Conservation (phyloP, 1,284 basidiomycete species). For the Moesziomyces antarcticus region DNA sequence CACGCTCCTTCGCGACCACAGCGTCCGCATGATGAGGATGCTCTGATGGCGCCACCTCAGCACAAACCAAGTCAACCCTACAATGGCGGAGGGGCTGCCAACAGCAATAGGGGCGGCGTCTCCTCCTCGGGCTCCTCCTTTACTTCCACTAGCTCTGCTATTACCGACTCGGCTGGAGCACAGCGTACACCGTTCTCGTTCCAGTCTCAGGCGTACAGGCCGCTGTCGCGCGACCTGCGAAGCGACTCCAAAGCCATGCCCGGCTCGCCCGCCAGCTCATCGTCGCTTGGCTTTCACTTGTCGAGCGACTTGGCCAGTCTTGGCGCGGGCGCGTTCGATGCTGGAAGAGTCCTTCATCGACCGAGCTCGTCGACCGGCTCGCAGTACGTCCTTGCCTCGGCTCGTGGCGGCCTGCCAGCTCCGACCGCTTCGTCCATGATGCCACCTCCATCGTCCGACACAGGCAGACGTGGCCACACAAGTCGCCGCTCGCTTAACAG, state of each 20-base stretch:
- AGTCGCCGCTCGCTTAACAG: constrained; percentile 41
- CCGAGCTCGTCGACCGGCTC: constrained; percentile 9
- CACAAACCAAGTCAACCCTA: constrained; percentile 1
- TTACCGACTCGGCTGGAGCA: constrained; percentile 10
- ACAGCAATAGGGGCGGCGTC: constrained; percentile 6
- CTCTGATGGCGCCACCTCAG: constrained; percentile 1
- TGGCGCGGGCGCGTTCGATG: not conserved
- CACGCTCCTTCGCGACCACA: constrained; percentile 6
- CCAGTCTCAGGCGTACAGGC: constrained; percentile 30
- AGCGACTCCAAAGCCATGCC: constrained; percentile 2
- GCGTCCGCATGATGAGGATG: constrained; percentile 3
- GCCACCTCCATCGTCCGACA: constrained; percentile 13
- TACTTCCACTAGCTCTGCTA: constrained; percentile 12
- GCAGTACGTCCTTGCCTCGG: not conserved
- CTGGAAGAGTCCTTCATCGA: constrained; percentile 6
- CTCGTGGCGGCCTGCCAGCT: not conserved
- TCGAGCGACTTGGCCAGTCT: not conserved
- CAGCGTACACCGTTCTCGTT: constrained; percentile 27
- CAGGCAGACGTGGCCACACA: constrained; percentile 18
- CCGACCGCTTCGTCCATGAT: constrained; percentile 2
- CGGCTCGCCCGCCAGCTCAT: constrained; percentile 11
- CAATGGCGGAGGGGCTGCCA: constrained; percentile 3
- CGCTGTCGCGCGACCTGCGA: constrained; percentile 20
- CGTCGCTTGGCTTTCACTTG: not conserved
- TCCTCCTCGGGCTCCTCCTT: constrained; percentile 28